Percentiles rank a stretch among this genome's conserved stretches.
These are phyloP conservation scores for Alternaria ethzedia DNA, from an alignment of 2,329 filamentous ascomycete genomes.

Conservation along the genomic window DNA sequence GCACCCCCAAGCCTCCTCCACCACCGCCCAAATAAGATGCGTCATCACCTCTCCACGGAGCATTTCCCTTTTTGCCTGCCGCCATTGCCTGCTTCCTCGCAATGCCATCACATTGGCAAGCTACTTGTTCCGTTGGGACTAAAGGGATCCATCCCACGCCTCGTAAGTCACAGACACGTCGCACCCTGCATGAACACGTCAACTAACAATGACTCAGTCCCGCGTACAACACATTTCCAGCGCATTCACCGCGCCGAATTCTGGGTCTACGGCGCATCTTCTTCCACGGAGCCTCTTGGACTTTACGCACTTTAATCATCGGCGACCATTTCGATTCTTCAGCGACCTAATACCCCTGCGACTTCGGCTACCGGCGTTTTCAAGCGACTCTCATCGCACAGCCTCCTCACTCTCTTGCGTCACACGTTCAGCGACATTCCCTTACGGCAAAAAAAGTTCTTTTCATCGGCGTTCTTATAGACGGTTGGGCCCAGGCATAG, in stretches of 20 bases:
- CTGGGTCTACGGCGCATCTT: slow-evolving; percentile 25
- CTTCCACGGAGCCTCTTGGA: slow-evolving; percentile 24
- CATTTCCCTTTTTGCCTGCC: neutral
- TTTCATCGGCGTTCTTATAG: slow-evolving; percentile 48
- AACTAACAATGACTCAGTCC: slow-evolving; percentile 39
- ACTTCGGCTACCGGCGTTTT: slow-evolving; percentile 30
- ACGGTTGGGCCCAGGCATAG: slow-evolving; percentile 50
- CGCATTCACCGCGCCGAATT: slow-evolving; percentile 14
- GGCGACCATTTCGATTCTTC: slow-evolving; percentile 41
- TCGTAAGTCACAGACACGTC: slow-evolving; percentile 42
- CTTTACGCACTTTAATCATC: slow-evolving; percentile 47
- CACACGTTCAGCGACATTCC: slow-evolving; percentile 44
- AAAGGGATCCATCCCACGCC: slow-evolving; percentile 39
- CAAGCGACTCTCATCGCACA: slow-evolving; percentile 32
- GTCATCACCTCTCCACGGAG: slow-evolving; percentile 11
- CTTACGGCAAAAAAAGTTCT: slow-evolving; percentile 46
- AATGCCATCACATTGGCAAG: neutral
- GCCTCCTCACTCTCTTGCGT: slow-evolving; percentile 28
- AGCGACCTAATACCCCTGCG: slow-evolving; percentile 48
- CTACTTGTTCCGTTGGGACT: slow-evolving; percentile 36
- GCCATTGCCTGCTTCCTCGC: slow-evolving; percentile 4
- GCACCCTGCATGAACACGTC: slow-evolving; percentile 36
- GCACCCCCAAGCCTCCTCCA: slow-evolving; percentile 54
- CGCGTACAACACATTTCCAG: slow-evolving; percentile 28
- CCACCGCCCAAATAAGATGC: slow-evolving; percentile 48